Base-by-base conservation (phyloP, 345 rosid genomes). In the Jatropha curcas region DNA sequence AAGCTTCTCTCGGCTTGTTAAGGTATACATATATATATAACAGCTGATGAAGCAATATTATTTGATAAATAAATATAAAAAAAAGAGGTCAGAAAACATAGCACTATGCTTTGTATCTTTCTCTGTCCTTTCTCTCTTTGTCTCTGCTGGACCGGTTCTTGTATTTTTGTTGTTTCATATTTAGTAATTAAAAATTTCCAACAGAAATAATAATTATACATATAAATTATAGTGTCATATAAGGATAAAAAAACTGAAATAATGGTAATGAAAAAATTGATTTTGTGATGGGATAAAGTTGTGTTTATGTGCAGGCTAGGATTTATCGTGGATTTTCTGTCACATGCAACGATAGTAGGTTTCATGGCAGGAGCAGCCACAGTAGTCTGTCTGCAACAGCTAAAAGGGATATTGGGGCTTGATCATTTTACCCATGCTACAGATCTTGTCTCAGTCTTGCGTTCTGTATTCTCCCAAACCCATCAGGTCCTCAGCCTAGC, bases 361-460 rank as follows among this genome's bases (percentile, higher is more conserved):
- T 96, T 96, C 82, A 93, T 91, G 99, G 96, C 84, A 51, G 99
- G 99, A 74, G 99, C 98, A 76, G 99, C 99, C n/a, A 91, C 97
- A 9, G 95, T 96, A 25, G 98, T 96, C 37, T 88, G 91, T 60
- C 87, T 96, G 43, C 99, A 96, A 71, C 99, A 96, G 81, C 88
- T 96, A 1, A 96, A 93, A 74, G 94, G 98, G 67, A 83, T 96
- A 28, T 86, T 96, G 20, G 98, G 99, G 7, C 84, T 96, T 27
- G 84, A 73, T 50, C 96, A 78, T 74, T 93, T 96, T 85, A 93
- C 99, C 22, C 91, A 81, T 22, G 80, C 84, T 14, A 93, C 98
- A 5, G 99, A 95, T 76, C 78, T 93, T 62, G 74, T 87, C 50
- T 88, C 97, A 1, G 99, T 92, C 70, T 66, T 93, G 90, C 88